phyloP scores from a whole-genome alignment of 1,139 yeast species.

The Saccharomyces pastorianus region DNA sequence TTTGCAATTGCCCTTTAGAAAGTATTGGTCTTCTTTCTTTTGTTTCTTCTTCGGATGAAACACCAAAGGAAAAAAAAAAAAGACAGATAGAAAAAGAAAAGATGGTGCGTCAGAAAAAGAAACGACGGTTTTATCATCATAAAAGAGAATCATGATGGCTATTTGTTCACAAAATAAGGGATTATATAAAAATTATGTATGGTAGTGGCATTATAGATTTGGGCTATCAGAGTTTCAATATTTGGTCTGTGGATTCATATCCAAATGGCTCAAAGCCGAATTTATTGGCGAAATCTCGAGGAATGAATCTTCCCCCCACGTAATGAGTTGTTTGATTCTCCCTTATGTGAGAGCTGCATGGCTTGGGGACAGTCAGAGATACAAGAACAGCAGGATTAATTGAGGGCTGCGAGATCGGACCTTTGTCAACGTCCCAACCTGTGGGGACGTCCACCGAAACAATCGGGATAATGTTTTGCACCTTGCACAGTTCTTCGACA shows the following conservation, averaged over 20 bases:
- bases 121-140: not conserved
- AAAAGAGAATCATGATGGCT: not conserved
- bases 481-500: constrained; percentile 40
- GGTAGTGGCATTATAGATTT: not conserved
- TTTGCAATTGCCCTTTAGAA: not conserved
- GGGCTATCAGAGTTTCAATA: constrained; percentile 24
- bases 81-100: not conserved
- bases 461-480: constrained; percentile 43
- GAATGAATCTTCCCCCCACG: constrained; percentile 84
- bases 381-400: constrained; percentile 58
- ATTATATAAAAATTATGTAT: not conserved
- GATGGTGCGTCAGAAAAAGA: constrained; percentile 1
- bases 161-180: not conserved
- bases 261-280: constrained; percentile 59
- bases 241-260: constrained; percentile 48
- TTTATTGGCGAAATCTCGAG: constrained; percentile 54
- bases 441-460: constrained; percentile 88
- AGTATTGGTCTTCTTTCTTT: not conserved
- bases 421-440: constrained; percentile 93
- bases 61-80: not conserved
- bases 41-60: not conserved
- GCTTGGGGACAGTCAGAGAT: constrained; percentile 90
- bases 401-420: constrained; percentile 48
- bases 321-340: constrained; percentile 44
- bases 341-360: constrained; percentile 53